Base-by-base conservation (phyloP, 2,329 filamentous ascomycete species). In the Rosellinia necatrix region DNA sequence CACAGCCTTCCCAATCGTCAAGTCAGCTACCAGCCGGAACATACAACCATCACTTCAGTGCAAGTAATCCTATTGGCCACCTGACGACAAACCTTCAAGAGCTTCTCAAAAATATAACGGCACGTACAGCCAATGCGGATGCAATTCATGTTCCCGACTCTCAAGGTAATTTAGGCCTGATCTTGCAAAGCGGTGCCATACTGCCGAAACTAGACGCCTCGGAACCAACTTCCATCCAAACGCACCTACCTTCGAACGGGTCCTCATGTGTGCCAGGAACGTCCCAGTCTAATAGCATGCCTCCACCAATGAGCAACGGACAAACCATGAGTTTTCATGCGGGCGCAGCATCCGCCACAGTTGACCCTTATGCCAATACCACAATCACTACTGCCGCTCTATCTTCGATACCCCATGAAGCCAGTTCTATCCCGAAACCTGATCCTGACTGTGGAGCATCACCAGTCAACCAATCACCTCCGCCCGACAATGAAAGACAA, bases 141-240 rank as follows among this genome's bases (percentile, higher is more conserved):
- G 65, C 64, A 66, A 66, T 51, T 56, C 66, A 70, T 67, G 70
- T 63, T 53, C 61, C 65, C 6, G 63, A 63, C 58, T 53, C 56
- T 51, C 57, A 68, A 53, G 58, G 56, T 49, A 52, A 57, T 63
- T 58, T 60, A 60, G 42, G 49, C 49, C 50, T 25, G 34, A 62
- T 22, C 44, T 57, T 68, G 64, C 56, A 70, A 68, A 54, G 71
- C 64, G 60, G 77, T 59, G 74, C 79, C 66, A 71, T 83, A 57
- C 80, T 79, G 64, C 70, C 78, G 52, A 75, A 76, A 64, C 78
- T 77, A 46, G 77, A 77, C 43, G 61, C 73, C 57, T 71, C 76
- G 24, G 72, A 76, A 58, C 72, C 76, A 56, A 68, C 70, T 55
- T 63, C 66, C 50, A 61, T 72, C 60, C 72, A 74, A 56, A 67